Base-by-base conservation (phyloP, 2,329 filamentous ascomycete species). In the Cladosporium sp. region DNA sequence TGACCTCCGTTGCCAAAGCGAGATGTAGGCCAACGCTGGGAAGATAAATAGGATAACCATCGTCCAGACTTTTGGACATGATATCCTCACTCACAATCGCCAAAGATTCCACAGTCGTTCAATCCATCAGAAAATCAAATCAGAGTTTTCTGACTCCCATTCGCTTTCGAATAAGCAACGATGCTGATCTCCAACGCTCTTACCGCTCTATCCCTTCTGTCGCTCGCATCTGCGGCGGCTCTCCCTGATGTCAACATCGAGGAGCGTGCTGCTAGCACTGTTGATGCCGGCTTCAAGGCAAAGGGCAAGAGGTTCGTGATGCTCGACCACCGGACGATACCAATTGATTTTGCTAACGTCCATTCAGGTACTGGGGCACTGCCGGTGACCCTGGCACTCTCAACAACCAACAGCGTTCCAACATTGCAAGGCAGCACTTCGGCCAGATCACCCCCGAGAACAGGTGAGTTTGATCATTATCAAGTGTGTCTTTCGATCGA, bases 371-470 rank as follows among this genome's bases (percentile, higher is more conserved):
- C 68, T 79, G 78, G 49, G 84, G 84, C 55, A 76, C 75, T 12
- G 73, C 71, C 49, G 72, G 77, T 1, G 82, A 86, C 60, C 71
- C 78, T 59, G 69, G 69, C 53, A 73, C 69, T 9, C 73, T 86
- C 3, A 69, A 62, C 29, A 62, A 69, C 8, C 72, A 69, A 49
- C 70, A 74, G 55, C 79, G 76, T 52, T 73, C 73, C n/a, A 72
- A 73, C 51, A 74, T 84, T 59, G 79, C 86, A 64, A 74, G 76
- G 54, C 69, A 72, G 47, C 71, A 84, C 65, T 86, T 85, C 54
- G 82, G 82, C 16, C 77, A 81, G 63, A 71, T 86, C 18, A 85
- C 83, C 0, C 76, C 78, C 1, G 84, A 86, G 71, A 86, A 87
- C 72, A 48, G 42, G 33, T 27, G 22, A 27, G 22, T 4, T 9